These are phyloP conservation scores for Eragrostis nindensis DNA, from an alignment of 176 grass and related monocot genomes.

Conservation along the genomic window DNA sequence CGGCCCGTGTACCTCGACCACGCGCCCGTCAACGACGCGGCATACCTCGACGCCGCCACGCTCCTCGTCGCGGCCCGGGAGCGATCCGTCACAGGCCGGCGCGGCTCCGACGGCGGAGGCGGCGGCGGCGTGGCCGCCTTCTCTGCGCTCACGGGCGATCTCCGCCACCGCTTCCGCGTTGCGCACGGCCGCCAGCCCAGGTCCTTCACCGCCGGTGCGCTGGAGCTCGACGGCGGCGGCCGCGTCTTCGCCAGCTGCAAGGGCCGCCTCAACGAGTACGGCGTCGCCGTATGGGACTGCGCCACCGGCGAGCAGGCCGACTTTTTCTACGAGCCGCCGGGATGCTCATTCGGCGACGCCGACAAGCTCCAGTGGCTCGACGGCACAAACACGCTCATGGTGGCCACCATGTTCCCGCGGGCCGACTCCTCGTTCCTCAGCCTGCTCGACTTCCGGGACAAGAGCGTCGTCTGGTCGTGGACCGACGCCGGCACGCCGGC, in stretches of 20 bases:
- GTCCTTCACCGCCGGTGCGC: constrained; percentile 77
- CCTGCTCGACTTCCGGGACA: constrained; percentile 76
- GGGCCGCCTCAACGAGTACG: constrained; percentile 87
- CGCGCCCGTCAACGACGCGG: constrained; percentile 79
- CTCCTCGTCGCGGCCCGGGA: constrained; percentile 84
- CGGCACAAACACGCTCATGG: constrained; percentile 56
- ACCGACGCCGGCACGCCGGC: constrained; percentile 61
- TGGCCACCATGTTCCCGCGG: constrained; percentile 79
- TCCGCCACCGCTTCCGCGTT: constrained; percentile 65
- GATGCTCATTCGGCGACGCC: constrained; percentile 73
- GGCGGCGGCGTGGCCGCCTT: constrained; percentile 65
- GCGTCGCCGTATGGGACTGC: constrained; percentile 71
- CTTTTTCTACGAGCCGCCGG: constrained; percentile 88
- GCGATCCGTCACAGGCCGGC: constrained; percentile 29
- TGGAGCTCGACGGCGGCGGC: constrained; percentile 18
- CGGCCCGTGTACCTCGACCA: constrained; percentile 56
- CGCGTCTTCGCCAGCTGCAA: constrained; percentile 79
- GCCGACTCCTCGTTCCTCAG: constrained; percentile 72
- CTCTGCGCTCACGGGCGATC: constrained; percentile 55
- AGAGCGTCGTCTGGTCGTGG: constrained; percentile 75
- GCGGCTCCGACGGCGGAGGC: background rate
- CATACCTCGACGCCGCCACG: constrained; percentile 63
- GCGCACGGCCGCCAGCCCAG: constrained; percentile 49
- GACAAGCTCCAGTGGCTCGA: constrained; percentile 86
- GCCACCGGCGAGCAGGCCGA: constrained; percentile 60